Percentiles rank a stretch among this genome's conserved stretches.
Conservation (phyloP, 2,329 filamentous ascomycete genomes). For the Ophiostoma ips region DNA sequence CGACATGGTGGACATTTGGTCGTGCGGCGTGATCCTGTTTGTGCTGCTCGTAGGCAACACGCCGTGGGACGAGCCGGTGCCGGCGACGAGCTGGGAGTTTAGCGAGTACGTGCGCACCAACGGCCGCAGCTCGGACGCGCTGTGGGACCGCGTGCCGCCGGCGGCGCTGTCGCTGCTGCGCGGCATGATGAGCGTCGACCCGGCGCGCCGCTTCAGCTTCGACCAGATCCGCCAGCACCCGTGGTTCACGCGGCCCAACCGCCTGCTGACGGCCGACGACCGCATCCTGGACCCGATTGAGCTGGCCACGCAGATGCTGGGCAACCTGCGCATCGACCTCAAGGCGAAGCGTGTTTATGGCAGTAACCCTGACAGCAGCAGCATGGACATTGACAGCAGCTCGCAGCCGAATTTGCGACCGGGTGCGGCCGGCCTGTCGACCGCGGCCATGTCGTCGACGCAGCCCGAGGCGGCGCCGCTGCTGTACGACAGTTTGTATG, state of each 20-base stretch:
- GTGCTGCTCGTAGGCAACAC: constrained; percentile 92
- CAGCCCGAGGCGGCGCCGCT: constrained; percentile 49
- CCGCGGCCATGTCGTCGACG: constrained; percentile 4
- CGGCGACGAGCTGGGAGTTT: constrained; percentile 70
- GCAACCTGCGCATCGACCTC: constrained; percentile 80
- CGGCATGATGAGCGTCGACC: constrained; percentile 82
- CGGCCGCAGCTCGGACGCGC: constrained; percentile 68
- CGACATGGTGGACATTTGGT: constrained; percentile 88
- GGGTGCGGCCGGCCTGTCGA: not conserved
- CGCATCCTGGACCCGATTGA: constrained; percentile 63
- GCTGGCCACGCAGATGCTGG: constrained; percentile 90
- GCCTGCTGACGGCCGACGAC: constrained; percentile 60
- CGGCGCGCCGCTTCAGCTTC: constrained; percentile 65
- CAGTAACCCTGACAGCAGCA: constrained; percentile 32
- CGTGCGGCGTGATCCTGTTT: constrained; percentile 93
- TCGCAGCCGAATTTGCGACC: not conserved
- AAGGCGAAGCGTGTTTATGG: constrained; percentile 34
- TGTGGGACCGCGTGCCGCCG: constrained; percentile 68
- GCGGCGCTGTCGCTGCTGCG: constrained; percentile 69
- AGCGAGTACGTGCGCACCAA: constrained; percentile 70
- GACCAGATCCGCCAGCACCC: constrained; percentile 78
- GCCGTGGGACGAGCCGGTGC: constrained; percentile 88
- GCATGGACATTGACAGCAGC: constrained; percentile 55
- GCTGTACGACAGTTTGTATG: constrained; percentile 65
- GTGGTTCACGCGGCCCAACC: constrained; percentile 82